Conservation (phyloP, 2,329 filamentous ascomycete genomes). For the Trichoderma sp. region DNA sequence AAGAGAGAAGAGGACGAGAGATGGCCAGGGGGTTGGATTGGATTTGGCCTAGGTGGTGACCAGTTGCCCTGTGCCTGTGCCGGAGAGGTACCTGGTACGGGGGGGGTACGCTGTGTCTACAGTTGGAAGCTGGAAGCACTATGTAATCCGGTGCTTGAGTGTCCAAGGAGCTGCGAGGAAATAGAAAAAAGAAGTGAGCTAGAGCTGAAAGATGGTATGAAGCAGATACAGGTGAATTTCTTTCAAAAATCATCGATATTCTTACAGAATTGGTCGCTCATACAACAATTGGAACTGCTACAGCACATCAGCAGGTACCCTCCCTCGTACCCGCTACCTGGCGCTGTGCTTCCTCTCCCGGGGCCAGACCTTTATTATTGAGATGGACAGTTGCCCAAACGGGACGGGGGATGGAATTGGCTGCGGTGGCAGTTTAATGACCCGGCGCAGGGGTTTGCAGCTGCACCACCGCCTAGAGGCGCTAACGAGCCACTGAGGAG, state of each 20-base stretch:
- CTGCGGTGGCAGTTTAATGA: constrained; percentile 45
- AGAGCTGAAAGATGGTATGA: too few species aligned
- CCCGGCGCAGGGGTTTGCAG: constrained; percentile 29
- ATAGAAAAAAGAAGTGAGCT: too few species aligned
- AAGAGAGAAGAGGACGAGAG: constrained; percentile 39
- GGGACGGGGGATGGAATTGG: constrained; percentile 41
- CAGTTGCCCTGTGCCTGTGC: neutral
- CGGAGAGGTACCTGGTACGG: neutral
- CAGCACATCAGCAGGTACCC: neutral
- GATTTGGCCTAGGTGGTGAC: constrained; percentile 11
- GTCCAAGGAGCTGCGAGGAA: too few species aligned
- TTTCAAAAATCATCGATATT: too few species aligned
- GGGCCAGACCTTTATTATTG: constrained; percentile 17
- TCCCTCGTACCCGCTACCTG: neutral
- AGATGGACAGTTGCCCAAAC: constrained; percentile 38
- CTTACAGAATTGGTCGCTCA: neutral
- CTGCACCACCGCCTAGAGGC: constrained; percentile 1
- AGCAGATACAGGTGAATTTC: too few species aligned
- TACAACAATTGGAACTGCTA: neutral
- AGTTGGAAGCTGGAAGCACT: neutral
- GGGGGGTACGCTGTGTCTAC: neutral
- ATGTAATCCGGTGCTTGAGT: too few species aligned
- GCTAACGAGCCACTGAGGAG: neutral
- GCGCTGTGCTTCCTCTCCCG: neutral
- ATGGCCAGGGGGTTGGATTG: constrained; percentile 25